Evolutionary conservation across 176 grass and related monocot species (phyloP), one percentile per base, ranked within the genome.

Genomic region (Leersia perrieri): DNA sequence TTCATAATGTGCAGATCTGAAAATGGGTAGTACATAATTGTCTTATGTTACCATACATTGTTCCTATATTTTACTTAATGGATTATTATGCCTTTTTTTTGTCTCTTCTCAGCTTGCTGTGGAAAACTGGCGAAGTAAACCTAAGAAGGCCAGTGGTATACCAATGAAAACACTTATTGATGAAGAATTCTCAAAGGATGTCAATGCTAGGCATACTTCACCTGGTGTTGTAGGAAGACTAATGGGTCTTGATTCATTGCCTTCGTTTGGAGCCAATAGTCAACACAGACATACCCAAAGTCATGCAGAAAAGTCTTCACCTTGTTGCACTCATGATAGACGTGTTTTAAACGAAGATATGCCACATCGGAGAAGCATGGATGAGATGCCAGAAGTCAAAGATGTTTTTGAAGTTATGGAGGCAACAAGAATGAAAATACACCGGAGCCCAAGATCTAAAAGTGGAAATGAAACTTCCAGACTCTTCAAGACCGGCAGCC

Each of bases 351-450:
- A 70, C 9, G 80, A 87, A 83, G 67, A 79, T 61, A 68, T 84
- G 81, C 82, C 76, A 45, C 78, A 72, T 31, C 80, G 81, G 45
- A 87, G 69, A 79, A 85, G 87, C 64, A 65, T 33, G 67, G 74
- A 99, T 84, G 88, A 92, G 58, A 84, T 87, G 51, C 89, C 90
- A 72, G 89, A 88, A 76, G 87, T 89, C 63, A 95, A 93, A 73
- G 93, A 95, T 86, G 91, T 99, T 86, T 99, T 95, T 77, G 93
- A 99, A 89, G 88, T 93, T 47, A 93, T 84, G 72, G 96, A 95
- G 66, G 76, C 60, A 14, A 71, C 85, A 86, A 90, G 91, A 85
- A 65, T 83, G 64, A 99, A 90, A 75, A 81, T 58, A 41, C 72
- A 90, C 60, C 81, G 76, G 53, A 92, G 76, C 44, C 76, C 84